Conservation (phyloP, 2,329 filamentous ascomycete species). For the Aspergillus sp. region DNA sequence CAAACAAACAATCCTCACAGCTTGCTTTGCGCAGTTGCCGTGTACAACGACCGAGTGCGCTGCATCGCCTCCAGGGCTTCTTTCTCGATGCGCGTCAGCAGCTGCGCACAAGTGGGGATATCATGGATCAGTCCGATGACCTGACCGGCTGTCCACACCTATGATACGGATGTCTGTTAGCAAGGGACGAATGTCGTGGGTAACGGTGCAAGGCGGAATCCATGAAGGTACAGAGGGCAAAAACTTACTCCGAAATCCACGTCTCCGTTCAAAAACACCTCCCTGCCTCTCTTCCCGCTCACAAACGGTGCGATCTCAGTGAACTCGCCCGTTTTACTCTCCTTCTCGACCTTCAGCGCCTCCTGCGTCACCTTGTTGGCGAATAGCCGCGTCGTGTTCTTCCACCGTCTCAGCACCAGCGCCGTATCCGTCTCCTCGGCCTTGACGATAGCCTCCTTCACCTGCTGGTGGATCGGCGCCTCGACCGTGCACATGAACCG, state of each 20-base stretch:
- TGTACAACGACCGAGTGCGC: constrained; percentile 58
- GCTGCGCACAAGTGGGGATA: constrained; percentile 70
- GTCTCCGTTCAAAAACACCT: constrained; percentile 92
- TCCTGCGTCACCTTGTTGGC: constrained; percentile 84
- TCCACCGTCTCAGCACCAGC: constrained; percentile 85
- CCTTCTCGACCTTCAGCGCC: constrained; percentile 78
- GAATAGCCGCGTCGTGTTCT: constrained; percentile 85
- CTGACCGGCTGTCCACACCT: constrained; percentile 97
- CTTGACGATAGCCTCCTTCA: constrained; percentile 89
- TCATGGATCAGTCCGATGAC: constrained; percentile 88
- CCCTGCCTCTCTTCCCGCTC: constrained; percentile 82
- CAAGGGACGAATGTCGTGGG: background rate
- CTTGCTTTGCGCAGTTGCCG: constrained; percentile 52
- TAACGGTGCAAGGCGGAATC: background rate
- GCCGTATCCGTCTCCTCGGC: constrained; percentile 89
- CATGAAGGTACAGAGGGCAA: background rate
- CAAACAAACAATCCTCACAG: constrained; percentile 40
- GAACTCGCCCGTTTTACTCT: constrained; percentile 83
- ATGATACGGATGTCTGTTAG: constrained; percentile 11
- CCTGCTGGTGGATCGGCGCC: constrained; percentile 85
- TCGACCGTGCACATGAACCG: constrained; percentile 96
- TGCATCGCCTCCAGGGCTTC: constrained; percentile 69
- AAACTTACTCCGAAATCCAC: constrained; percentile 78
- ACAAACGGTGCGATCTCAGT: constrained; percentile 82
- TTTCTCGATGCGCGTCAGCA: constrained; percentile 72